Percentiles rank a stretch among this genome's conserved stretches.
Evolutionary conservation across 805 yeast genomes (phyloP).

Genomic region (Osmozyma mogii): DNA sequence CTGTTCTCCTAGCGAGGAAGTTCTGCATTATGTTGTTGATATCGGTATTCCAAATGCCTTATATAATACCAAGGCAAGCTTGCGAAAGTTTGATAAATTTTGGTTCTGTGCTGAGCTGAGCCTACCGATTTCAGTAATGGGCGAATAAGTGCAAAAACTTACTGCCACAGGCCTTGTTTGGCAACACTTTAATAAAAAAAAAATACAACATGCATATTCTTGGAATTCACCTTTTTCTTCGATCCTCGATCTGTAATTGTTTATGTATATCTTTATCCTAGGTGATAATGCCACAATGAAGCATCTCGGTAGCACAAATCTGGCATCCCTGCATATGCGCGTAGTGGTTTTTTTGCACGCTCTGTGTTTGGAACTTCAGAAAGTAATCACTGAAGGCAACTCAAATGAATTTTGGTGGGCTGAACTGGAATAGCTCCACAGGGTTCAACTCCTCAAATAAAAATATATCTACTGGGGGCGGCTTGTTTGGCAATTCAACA

Average conservation of each 20-base stretch:
- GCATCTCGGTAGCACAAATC: too few relatives aligned
- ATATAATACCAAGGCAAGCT: constrained; percentile 31
- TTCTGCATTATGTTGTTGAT: constrained; percentile 57
- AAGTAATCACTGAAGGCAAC: too few relatives aligned
- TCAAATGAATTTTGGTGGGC: constrained; percentile 3
- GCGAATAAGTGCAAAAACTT: neutral
- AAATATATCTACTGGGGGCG: constrained; percentile 1
- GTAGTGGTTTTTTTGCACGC: too few relatives aligned
- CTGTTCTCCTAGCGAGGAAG: constrained; percentile 28
- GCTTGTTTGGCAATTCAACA: constrained; percentile 3
- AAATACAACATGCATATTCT: too few relatives aligned
- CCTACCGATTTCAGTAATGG: constrained; percentile 3
- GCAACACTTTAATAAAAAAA: neutral
- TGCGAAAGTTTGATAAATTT: constrained; percentile 38
- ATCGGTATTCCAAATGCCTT: constrained; percentile 61
- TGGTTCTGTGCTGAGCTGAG: constrained; percentile 34
- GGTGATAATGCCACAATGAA: too few relatives aligned
- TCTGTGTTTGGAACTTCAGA: neutral
- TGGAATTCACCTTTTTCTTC: neutral
- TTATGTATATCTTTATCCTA: too few relatives aligned
- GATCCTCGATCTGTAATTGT: neutral
- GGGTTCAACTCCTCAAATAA: constrained; percentile 9
- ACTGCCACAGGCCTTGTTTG: neutral
- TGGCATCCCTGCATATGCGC: too few relatives aligned
- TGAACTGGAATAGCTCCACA: constrained; percentile 10